These are phyloP conservation scores for Aspergillus biplanus DNA, from an alignment of 495 filamentous ascomycete species.

Conservation along the genomic window DNA sequence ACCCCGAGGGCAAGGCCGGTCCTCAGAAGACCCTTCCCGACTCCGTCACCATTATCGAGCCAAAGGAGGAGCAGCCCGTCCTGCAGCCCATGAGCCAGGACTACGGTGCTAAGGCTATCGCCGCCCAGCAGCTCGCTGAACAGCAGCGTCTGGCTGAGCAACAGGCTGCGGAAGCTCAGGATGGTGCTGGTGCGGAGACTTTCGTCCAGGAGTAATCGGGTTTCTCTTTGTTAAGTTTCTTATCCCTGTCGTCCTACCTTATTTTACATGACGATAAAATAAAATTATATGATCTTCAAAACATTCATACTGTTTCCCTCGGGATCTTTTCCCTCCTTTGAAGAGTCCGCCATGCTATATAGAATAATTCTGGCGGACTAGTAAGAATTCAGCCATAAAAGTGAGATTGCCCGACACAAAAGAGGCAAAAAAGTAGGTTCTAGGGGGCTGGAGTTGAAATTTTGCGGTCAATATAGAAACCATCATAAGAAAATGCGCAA, in stretches of 20 bases:
- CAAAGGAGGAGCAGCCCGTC: conserved; percentile 96
- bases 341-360: no score
- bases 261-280: conserved; percentile 50
- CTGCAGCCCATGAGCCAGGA: conserved; percentile 94
- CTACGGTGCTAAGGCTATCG: conserved; percentile 95
- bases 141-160: conserved; percentile 67
- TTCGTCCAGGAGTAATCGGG: conserved; percentile 52
- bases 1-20: conserved; percentile 98
- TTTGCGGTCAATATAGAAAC: no score
- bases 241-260: conserved; percentile 44
- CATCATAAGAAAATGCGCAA: no score
- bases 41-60: conserved; percentile 98
- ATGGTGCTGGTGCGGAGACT: conserved; percentile 46
- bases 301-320: conserved; percentile 16
- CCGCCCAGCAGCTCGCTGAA: conserved; percentile 83
- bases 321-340: not conserved
- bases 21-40: conserved; percentile 96
- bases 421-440: no score
- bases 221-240: conserved; percentile 36
- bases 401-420: no score
- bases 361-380: no score
- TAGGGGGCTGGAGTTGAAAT: no score
- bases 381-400: no score
- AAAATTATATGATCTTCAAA: conserved; percentile 46
- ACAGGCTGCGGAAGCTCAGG: conserved; percentile 53